Conservation (phyloP, 2,329 filamentous ascomycete genomes). For the Pseudogymnoascus sp. region DNA sequence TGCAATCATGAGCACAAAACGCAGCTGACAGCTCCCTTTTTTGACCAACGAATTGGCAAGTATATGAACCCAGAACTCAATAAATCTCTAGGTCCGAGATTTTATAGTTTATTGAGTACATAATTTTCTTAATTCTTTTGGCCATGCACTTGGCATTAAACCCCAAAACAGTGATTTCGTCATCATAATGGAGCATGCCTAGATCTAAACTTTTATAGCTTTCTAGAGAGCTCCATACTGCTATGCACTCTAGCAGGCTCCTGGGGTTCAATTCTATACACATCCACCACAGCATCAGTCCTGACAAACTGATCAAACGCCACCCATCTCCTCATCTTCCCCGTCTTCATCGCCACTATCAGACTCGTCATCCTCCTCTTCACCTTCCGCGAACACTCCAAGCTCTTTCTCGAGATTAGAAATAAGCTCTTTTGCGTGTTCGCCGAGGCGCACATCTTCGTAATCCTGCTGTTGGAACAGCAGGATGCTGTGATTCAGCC, state of each 20-base stretch:
- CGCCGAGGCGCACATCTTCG: slow-evolving; percentile 70
- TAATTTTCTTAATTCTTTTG: not conserved
- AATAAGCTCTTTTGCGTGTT: slow-evolving; percentile 68
- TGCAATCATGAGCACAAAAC: slow-evolving; percentile 6
- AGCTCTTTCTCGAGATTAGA: slow-evolving; percentile 56
- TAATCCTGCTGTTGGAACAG: slow-evolving; percentile 76
- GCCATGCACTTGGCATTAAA: not conserved
- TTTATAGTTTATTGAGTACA: not conserved
- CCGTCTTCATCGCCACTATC: slow-evolving; percentile 38
- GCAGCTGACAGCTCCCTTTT: not conserved
- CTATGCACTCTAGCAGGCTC: not conserved
- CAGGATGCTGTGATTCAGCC: slow-evolving; percentile 73
- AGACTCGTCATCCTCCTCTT: slow-evolving; percentile 44
- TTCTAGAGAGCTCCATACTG: not conserved
- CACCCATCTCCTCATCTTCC: slow-evolving; percentile 46
- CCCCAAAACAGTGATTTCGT: not conserved
- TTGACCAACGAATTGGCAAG: not conserved
- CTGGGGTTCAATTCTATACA: not conserved
- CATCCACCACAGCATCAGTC: not conserved
- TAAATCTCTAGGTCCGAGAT: not conserved
- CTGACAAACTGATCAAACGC: not conserved
- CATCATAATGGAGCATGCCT: not conserved
- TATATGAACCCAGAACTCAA: not conserved
- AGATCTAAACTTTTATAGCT: slow-evolving; percentile 7
- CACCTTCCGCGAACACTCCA: slow-evolving; percentile 52